Evolutionary conservation across 768 basidiomycete genomes (phyloP), one percentile per base, ranked within the genome.

Genomic region (Lactarius evosmus): DNA sequence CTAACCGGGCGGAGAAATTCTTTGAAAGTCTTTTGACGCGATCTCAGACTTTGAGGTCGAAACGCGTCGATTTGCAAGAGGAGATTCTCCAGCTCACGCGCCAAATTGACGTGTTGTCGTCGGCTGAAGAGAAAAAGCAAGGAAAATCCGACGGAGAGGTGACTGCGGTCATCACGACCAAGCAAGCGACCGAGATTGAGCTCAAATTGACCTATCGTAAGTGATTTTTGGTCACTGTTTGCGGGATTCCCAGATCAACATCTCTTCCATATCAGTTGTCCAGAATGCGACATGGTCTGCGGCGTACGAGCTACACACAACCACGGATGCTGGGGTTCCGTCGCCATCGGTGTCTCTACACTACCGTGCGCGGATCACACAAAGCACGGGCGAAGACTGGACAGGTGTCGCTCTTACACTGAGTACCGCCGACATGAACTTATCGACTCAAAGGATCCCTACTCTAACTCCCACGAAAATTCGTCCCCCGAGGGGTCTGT

Each of bases 351-450:
- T 85, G 29, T 66, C 77, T 3, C 75, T 88, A 11, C 80, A 84
- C 63, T 86, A 86, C 68, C 81, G 82, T 29, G 84, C 84, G 0
- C 74, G 77, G 32, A 75, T 87, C 56, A 73, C 70, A 0, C 85
- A 88, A 67, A 72, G 71, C 66, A 85, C 85, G 0, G 85, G 85
- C 14, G 86, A 88, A 67, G 82, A 85, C 64, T 88, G 85, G 86
- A 76, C 69, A 27, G 74, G 79, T 62, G 76, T 81, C 1, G 65
- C 76, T 1, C 75, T 87, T 36, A 82, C 78, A 7, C 75, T 87
- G 32, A 85, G 81, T 72, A 85, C 85, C 2, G 78, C 78, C 63
- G 52, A 75, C 73, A 64, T 71, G 63, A 55, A 80, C 79, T 33
- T 81, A 75, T 38, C 33, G 62, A 75, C 6, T 57, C 79, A 61